A percentile compares a stretch with the other conserved stretches of the same genome.
Evolutionary conservation across 1,284 basidiomycete genomes (phyloP).

Genomic region (Mycena sp.): DNA sequence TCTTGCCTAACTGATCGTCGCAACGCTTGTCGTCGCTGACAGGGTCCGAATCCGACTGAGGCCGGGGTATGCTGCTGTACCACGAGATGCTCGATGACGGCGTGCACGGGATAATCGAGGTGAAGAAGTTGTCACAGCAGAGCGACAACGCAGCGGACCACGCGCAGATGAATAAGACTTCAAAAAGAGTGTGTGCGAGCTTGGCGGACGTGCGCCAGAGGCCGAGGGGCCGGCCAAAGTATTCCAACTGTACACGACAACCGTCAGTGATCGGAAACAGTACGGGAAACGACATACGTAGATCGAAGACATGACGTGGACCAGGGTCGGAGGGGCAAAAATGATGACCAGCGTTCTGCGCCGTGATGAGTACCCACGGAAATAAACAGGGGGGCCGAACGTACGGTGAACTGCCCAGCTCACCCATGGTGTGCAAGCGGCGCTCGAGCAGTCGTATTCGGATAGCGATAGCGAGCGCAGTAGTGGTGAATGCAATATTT

Average conservation of each 20-base stretch:
- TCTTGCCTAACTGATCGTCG: slow-evolving; percentile 63
- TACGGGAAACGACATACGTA: slow-evolving; percentile 61
- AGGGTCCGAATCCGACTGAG: slow-evolving; percentile 16
- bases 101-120: slow-evolving; percentile 83
- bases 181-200: slow-evolving; percentile 80
- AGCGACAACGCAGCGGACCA: slow-evolving; percentile 91
- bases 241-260: slow-evolving; percentile 76
- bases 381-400: slow-evolving; percentile 42
- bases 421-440: slow-evolving; percentile 63
- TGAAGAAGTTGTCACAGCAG: slow-evolving; percentile 92
- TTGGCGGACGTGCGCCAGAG: slow-evolving; percentile 89
- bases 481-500: slow-evolving; percentile 85
- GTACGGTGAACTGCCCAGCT: slow-evolving; percentile 84
- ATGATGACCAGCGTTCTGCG: slow-evolving; percentile 85
- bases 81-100: slow-evolving; percentile 65
- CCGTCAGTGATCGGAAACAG: slow-evolving; percentile 14
- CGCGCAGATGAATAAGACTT: slow-evolving; percentile 90
- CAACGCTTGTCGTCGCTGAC: slow-evolving; percentile 60
- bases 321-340: slow-evolving; percentile 84
- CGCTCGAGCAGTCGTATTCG: slow-evolving; percentile 74
- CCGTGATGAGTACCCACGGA: slow-evolving; percentile 23
- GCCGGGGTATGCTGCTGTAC: slow-evolving; percentile 71
- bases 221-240: slow-evolving; percentile 90
- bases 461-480: slow-evolving; percentile 85
- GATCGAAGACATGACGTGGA: slow-evolving; percentile 85